Evolutionary conservation across 441 rosid species (phyloP), one percentile per base, ranked within the genome.

Genomic region (Macaranga tanarius): DNA sequence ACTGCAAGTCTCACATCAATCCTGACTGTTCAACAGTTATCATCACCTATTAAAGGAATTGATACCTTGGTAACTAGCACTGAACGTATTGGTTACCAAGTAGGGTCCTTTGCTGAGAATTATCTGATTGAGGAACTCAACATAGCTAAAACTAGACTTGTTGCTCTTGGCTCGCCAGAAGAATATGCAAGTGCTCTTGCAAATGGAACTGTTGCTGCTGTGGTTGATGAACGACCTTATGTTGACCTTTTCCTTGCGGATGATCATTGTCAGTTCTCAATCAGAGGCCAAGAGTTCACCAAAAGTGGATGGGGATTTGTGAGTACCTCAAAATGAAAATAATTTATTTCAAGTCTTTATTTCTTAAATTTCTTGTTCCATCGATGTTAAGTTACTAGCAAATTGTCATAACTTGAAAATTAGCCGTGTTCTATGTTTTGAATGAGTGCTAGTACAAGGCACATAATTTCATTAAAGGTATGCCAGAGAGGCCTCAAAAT

Each of bases 1-100:
- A 95, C 95, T 11, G 99, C 99, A n/a, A 95, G 98, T 81, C 86
- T 95, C 74, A 92, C 98, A 73, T 95, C 98, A 34, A 90, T 91
- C 55, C 95, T 95, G 75, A 95, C 98, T 3, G 97, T 90, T 73
- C 92, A 87, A 76, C 97, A 92, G 73, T 86, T 95, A 58, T 84
- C 89, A 57, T 95, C 99, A 5, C 95, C 95, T 67, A 90, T 95
- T 58, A 87, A 81, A 78, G 97, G 98, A 77, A 90, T 95, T 17
- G 96, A 92, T 62, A 69, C 92, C 22, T 88, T 95, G 84, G 73
- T 92, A 15, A 72, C 78, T 9, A 86, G 85, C 77, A 75, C 54
- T 11, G 87, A 79, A 17, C 87, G 77, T 20, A 84, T 95, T 42
- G 99, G 99, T 28, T 90, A 84, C 84, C 99, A 87, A 75, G 87